Evolutionary conservation across 805 yeast species (phyloP).

Genomic region (Sugiyamaella valdiviana): DNA sequence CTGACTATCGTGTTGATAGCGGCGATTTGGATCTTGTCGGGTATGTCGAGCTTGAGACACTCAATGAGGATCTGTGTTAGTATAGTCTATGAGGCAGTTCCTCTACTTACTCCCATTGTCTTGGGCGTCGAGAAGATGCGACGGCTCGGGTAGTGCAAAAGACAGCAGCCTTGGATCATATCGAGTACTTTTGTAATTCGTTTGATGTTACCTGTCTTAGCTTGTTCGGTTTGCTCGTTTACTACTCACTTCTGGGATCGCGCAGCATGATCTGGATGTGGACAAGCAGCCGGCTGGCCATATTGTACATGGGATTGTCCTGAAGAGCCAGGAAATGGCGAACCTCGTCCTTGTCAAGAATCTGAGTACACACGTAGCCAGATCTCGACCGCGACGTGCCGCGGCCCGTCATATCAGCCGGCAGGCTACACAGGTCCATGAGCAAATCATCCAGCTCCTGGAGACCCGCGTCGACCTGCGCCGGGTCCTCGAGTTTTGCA

Average conservation of each 20-base stretch:
- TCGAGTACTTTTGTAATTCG: conserved; percentile 25
- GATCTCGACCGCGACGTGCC: conserved; percentile 7
- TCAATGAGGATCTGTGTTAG: conserved; percentile 24
- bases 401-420: background rate
- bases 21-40: conserved; percentile 31
- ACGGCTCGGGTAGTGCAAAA: conserved; percentile 54
- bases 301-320: conserved; percentile 47
- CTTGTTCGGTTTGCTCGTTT: background rate
- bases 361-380: conserved; percentile 2
- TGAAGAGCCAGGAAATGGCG: conserved; percentile 33
- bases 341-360: conserved; percentile 5
- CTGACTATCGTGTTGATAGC: conserved; percentile 53
- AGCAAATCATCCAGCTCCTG: background rate
- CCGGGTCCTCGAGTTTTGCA: background rate
- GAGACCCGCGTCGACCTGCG: background rate
- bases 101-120: conserved; percentile 24
- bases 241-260: background rate
- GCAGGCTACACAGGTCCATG: background rate
- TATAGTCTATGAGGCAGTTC: background rate
- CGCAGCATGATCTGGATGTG: background rate
- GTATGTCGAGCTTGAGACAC: conserved; percentile 20
- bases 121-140: conserved; percentile 43
- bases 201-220: background rate
- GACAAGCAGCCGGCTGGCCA: conserved; percentile 27
- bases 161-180: conserved; percentile 52